These are phyloP conservation scores for Neurospora sp. DNA, from an alignment of 495 filamentous ascomycete species.

Conservation along the genomic window DNA sequence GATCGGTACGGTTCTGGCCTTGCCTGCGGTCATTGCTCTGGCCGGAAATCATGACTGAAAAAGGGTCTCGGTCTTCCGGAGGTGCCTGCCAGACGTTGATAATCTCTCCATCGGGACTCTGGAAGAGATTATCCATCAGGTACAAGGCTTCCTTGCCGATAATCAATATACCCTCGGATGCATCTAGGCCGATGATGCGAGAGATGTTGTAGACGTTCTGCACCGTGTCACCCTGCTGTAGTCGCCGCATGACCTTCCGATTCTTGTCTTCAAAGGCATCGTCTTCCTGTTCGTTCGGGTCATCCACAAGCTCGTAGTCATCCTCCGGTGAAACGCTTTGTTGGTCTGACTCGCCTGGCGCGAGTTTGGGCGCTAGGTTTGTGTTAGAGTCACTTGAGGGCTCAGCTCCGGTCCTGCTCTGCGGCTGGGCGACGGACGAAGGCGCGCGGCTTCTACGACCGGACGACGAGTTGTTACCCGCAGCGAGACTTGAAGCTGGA, in stretches of 20 bases:
- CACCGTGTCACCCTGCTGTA: conserved; percentile 86
- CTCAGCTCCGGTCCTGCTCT: conserved; percentile 9
- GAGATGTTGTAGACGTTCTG: conserved; percentile 92
- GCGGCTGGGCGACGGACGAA: conserved; percentile 19
- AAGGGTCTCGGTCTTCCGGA: conserved; percentile 83
- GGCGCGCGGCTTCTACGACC: conserved; percentile 23
- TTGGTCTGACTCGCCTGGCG: conserved; percentile 2
- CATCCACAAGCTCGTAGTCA: conserved; percentile 87
- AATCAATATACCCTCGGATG: conserved; percentile 82
- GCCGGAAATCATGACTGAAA: conserved; percentile 85
- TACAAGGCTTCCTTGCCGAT: conserved; percentile 89
- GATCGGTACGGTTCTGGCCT: conserved; percentile 43
- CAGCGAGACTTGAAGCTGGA: conserved; percentile 15
- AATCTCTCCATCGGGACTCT: conserved; percentile 88
- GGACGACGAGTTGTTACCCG: background rate
- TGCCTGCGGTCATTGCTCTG: conserved; percentile 50
- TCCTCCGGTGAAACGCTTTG: conserved; percentile 53
- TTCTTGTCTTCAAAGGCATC: conserved; percentile 96
- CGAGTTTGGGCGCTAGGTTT: background rate
- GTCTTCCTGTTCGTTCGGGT: conserved; percentile 63
- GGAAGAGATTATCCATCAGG: conserved; percentile 90
- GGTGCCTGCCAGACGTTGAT: conserved; percentile 93
- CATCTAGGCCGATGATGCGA: conserved; percentile 84
- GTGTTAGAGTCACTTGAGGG: conserved; percentile 2
- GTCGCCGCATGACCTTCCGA: conserved; percentile 87